Percentiles rank a stretch among this genome's conserved stretches.
phyloP scores from a whole-genome alignment of 257 asterid genomes.

The Capsicum baccatum region DNA sequence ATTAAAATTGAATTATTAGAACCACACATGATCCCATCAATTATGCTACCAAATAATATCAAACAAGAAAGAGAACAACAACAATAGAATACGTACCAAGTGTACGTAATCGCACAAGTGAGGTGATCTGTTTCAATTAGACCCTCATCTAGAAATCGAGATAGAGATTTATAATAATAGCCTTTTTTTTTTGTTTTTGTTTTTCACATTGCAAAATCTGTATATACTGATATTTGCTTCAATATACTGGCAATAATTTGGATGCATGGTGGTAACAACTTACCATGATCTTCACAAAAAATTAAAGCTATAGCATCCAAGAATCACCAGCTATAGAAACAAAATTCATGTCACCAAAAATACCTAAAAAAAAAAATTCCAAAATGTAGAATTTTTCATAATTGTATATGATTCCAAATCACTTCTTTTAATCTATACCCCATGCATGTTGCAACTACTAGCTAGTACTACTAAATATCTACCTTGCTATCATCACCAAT shows the following conservation, averaged over 20 bases:
- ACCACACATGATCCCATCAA: constrained; percentile 43
- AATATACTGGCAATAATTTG: constrained; percentile 27
- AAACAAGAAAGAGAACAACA: background rate
- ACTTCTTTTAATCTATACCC: constrained; percentile 10
- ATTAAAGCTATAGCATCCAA: constrained; percentile 27
- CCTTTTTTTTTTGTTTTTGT: background rate
- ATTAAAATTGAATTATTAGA: constrained; percentile 38
- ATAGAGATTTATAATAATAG: background rate
- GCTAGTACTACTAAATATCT: constrained; percentile 5
- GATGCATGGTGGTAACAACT: background rate
- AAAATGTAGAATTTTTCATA: constrained; percentile 39
- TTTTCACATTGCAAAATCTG: constrained; percentile 21
- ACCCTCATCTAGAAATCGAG: background rate
- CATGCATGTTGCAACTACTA: constrained; percentile 33
- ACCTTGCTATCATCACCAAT: background rate
- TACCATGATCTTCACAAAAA: constrained; percentile 26
- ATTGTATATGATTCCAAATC: constrained; percentile 40
- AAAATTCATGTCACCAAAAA: constrained; percentile 29
- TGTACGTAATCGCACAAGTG: background rate
- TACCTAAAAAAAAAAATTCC: constrained; percentile 36
- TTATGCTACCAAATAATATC: constrained; percentile 34
- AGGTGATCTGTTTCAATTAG: too few species aligned
- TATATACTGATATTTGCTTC: constrained; percentile 24
- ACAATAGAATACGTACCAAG: background rate
- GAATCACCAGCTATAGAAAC: constrained; percentile 38